phyloP scores from a whole-genome alignment of 2,329 filamentous ascomycete species.

The Penicillium psychrosexuale region DNA sequence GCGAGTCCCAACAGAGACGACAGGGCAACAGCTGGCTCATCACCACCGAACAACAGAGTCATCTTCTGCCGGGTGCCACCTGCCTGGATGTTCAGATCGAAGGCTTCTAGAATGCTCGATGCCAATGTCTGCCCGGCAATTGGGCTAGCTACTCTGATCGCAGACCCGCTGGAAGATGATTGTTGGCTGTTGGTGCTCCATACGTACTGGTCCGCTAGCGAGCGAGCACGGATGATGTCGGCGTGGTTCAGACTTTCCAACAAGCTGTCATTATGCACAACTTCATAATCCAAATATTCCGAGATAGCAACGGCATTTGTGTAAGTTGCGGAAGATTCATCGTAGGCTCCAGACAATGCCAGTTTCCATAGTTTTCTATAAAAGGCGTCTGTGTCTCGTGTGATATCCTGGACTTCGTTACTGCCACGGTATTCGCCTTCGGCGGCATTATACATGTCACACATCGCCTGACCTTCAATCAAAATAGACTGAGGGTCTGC shows the following conservation, averaged over 20 bases:
- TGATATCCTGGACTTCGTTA: constrained; percentile 41
- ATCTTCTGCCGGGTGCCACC: constrained; percentile 43
- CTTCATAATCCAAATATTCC: constrained; percentile 56
- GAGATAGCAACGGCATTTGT: constrained; percentile 53
- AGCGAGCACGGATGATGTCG: constrained; percentile 39
- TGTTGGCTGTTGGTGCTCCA: constrained; percentile 50
- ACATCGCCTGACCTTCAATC: constrained; percentile 49
- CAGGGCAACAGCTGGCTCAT: constrained; percentile 52
- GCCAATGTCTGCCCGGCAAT: constrained; percentile 46
- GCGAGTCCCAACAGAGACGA: constrained; percentile 47
- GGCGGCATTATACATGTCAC: constrained; percentile 38
- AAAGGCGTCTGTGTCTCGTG: constrained; percentile 39
- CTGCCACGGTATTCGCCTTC: constrained; percentile 43
- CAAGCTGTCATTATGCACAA: constrained; percentile 50
- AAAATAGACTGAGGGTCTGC: constrained; percentile 52
- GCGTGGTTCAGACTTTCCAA: constrained; percentile 28
- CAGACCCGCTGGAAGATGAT: constrained; percentile 25
- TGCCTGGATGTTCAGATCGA: constrained; percentile 39
- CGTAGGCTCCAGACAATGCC: constrained; percentile 45
- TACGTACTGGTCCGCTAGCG: constrained; percentile 50
- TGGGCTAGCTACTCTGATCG: constrained; percentile 33
- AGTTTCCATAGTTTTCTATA: constrained; percentile 48
- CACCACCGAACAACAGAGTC: constrained; percentile 50
- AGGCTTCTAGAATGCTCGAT: constrained; percentile 37
- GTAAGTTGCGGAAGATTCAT: constrained; percentile 45